Conservation (phyloP, 305 asterid species). For the Fraxinus albicans region DNA sequence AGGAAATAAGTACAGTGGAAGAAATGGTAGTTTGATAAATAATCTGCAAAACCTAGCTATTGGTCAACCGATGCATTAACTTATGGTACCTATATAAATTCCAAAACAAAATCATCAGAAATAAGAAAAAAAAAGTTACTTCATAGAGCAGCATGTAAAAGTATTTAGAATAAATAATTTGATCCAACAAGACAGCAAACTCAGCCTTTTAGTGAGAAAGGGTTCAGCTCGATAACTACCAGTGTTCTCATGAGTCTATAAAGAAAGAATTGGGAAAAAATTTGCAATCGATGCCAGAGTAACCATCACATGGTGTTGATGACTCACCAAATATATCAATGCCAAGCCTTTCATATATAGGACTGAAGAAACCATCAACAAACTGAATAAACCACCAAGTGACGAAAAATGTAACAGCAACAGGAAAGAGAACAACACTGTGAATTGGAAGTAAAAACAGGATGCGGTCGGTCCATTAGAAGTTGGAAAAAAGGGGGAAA, state of each 20-base stretch:
- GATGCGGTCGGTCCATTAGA: slow-evolving; percentile 8
- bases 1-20: slow-evolving; percentile 27
- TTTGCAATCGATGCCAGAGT: neutral
- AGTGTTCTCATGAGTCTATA: neutral
- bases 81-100: neutral
- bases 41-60: neutral
- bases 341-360: slow-evolving; percentile 88
- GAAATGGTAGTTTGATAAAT: slow-evolving; percentile 3
- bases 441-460: slow-evolving; percentile 28
- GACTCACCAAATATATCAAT: slow-evolving; percentile 82
- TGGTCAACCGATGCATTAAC: slow-evolving; percentile 4
- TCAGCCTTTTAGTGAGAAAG: neutral
- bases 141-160: neutral
- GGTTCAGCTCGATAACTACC: neutral
- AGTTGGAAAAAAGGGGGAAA: neutral
- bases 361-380: slow-evolving; percentile 98
- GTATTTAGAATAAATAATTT: neutral
- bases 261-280: neutral
- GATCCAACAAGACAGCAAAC: neutral
- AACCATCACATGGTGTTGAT: slow-evolving; percentile 12
- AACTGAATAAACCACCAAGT: slow-evolving; percentile 99
- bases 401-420: slow-evolving; percentile 89
- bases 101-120: neutral
- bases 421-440: slow-evolving; percentile 95
- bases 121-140: neutral